A percentile compares a stretch with the other conserved stretches of the same genome.
These are phyloP conservation scores for Pelargonium australe DNA, from an alignment of 441 rosid genomes.

Conservation along the genomic window DNA sequence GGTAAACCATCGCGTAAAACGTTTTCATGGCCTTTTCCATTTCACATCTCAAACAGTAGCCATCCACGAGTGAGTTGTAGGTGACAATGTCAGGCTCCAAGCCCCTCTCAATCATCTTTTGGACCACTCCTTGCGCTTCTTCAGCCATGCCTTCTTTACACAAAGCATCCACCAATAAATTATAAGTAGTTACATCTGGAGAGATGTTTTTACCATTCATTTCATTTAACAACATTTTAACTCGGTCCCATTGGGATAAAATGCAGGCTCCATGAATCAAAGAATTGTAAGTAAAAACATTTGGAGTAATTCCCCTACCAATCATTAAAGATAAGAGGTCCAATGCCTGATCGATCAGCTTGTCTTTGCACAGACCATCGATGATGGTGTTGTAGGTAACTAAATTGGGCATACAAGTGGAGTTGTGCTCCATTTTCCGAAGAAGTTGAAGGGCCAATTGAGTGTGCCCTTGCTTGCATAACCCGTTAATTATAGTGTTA, in stretches of 20 bases:
- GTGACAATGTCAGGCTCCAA: constrained; percentile 21
- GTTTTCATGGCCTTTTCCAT: background rate
- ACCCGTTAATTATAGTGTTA: constrained; percentile 20
- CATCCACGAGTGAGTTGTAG: constrained; percentile 16
- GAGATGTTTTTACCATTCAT: background rate
- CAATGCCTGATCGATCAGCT: constrained; percentile 20
- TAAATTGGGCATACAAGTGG: constrained; percentile 13
- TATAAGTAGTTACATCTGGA: background rate
- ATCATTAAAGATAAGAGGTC: constrained; percentile 24
- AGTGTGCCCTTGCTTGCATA: constrained; percentile 18
- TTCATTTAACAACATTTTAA: background rate
- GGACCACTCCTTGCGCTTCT: constrained; percentile 18
- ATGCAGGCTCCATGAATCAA: constrained; percentile 28
- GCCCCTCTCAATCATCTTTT: constrained; percentile 19
- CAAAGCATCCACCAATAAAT: constrained; percentile 19
- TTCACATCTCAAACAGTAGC: background rate
- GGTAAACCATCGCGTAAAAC: background rate
- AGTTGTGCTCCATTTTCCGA: constrained; percentile 21
- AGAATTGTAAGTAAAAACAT: constrained; percentile 23
- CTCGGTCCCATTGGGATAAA: constrained; percentile 6
- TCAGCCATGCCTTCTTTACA: constrained; percentile 13
- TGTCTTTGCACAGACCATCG: constrained; percentile 22
- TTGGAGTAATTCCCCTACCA: constrained; percentile 17
- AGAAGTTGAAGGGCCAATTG: constrained; percentile 20
- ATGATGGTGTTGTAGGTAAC: constrained; percentile 21